These are phyloP conservation scores for Mrakia gelida DNA, from an alignment of 768 basidiomycete species.

Conservation along the genomic window DNA sequence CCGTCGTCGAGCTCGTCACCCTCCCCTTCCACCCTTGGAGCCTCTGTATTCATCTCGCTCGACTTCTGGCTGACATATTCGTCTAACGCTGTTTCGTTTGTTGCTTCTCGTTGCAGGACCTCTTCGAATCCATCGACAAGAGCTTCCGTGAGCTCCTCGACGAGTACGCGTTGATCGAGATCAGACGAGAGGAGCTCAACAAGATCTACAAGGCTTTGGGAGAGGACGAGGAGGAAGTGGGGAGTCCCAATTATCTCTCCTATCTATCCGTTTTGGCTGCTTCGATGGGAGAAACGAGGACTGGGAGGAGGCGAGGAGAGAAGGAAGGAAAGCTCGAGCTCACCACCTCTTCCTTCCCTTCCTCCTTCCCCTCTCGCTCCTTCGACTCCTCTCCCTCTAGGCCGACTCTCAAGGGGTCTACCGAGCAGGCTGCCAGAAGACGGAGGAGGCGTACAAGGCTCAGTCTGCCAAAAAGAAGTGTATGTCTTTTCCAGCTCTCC, in stretches of 20 bases:
- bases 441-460: not conserved
- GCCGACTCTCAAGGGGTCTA: not conserved
- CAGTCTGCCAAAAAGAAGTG: constrained; percentile 1
- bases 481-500: not conserved
- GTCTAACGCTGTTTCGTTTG: no score
- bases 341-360: not conserved
- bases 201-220: constrained; percentile 2
- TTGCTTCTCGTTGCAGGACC: not conserved
- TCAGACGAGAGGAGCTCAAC: not conserved
- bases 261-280: no score
- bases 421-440: not conserved
- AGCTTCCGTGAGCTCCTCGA: constrained; percentile 3
- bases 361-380: not conserved
- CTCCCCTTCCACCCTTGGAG: not conserved
- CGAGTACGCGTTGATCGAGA: constrained; percentile 2
- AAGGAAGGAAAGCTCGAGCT: not conserved
- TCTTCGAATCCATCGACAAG: not conserved
- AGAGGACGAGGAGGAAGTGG: constrained; percentile 33
- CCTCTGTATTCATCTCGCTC: not conserved
- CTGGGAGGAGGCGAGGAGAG: not conserved
- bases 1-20: not conserved
- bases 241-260: not conserved
- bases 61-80: not conserved
- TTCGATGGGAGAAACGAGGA: not conserved
- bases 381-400: not conserved